Evolutionary conservation across 2,329 filamentous ascomycete genomes (phyloP).

Genomic region (Stromatinia cepivora): DNA sequence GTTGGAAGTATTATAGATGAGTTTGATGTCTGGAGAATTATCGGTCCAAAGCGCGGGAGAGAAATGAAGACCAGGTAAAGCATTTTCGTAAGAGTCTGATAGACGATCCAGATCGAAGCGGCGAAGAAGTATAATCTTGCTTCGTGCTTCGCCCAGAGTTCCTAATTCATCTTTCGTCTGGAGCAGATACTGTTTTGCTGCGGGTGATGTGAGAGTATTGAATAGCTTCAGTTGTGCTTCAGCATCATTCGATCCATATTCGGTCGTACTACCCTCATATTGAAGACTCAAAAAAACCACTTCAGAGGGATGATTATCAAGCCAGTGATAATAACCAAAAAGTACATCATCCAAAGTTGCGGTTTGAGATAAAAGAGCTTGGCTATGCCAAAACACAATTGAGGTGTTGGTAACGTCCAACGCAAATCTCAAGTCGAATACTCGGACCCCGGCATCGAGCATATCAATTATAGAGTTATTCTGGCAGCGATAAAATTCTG

Average conservation of each 20-base stretch:
- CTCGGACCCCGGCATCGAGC: constrained; percentile 50
- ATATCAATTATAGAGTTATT: constrained; percentile 42
- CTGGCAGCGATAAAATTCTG: constrained; percentile 48
- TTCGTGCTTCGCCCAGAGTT: constrained; percentile 72
- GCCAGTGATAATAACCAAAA: constrained; percentile 51
- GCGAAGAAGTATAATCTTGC: constrained; percentile 81
- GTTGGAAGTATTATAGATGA: constrained; percentile 46
- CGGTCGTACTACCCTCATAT: constrained; percentile 46
- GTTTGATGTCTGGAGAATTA: constrained; percentile 44
- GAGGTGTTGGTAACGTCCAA: constrained; percentile 48
- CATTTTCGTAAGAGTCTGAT: constrained; percentile 40
- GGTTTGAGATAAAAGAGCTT: constrained; percentile 47
- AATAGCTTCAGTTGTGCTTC: constrained; percentile 45
- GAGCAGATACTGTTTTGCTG: constrained; percentile 45
- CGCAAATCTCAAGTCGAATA: constrained; percentile 53
- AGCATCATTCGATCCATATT: constrained; percentile 41
- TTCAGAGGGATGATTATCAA: constrained; percentile 49
- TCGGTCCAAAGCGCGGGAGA: constrained; percentile 47
- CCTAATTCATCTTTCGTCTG: constrained; percentile 43
- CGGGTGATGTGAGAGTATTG: constrained; percentile 43
- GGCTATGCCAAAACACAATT: constrained; percentile 51
- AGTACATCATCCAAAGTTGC: constrained; percentile 49
- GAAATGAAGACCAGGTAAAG: constrained; percentile 50
- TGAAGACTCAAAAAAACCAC: constrained; percentile 50
- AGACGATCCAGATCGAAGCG: constrained; percentile 66